Conservation (phyloP, 495 filamentous ascomycete species). For the Penicillium atrosanguineum region DNA sequence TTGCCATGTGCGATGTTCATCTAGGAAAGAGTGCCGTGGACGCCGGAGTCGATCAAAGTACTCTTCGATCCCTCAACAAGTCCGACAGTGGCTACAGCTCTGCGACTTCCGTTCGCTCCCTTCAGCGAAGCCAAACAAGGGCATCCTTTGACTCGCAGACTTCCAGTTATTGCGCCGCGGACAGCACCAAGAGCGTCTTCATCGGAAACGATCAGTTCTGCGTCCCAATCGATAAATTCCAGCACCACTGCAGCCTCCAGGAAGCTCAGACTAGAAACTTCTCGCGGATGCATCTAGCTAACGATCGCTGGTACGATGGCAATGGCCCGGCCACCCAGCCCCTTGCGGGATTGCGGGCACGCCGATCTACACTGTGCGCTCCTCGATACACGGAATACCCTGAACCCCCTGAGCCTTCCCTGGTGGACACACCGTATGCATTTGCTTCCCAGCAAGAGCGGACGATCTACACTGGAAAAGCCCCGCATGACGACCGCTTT, state of each 20-base stretch:
- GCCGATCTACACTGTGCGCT: constrained; percentile 27
- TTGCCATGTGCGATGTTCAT: constrained; percentile 22
- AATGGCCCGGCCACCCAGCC: constrained; percentile 7
- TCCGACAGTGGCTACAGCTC: constrained; percentile 47
- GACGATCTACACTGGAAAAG: not conserved
- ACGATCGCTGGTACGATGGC: constrained; percentile 24
- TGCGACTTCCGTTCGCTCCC: constrained; percentile 31
- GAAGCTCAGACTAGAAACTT: constrained; percentile 14
- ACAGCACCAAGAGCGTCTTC: constrained; percentile 9
- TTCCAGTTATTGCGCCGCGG: constrained; percentile 15
- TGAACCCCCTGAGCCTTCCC: not conserved
- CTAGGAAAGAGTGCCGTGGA: constrained; percentile 13
- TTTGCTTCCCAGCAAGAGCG: constrained; percentile 7
- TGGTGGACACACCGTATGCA: not conserved
- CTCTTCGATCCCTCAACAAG: constrained; percentile 31
- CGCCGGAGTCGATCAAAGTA: constrained; percentile 9
- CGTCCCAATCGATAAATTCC: constrained; percentile 3
- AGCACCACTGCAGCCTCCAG: constrained; percentile 26
- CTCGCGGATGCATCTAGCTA: constrained; percentile 12
- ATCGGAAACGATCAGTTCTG: not conserved
- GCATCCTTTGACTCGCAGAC: constrained; percentile 31
- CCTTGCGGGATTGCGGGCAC: constrained; percentile 5
- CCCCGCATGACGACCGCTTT: constrained; percentile 13
- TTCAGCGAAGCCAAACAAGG: constrained; percentile 25
- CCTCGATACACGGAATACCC: constrained; percentile 26